phyloP scores from a whole-genome alignment of 352 stramenopile genomes.

The Globisporangium nagaii region DNA sequence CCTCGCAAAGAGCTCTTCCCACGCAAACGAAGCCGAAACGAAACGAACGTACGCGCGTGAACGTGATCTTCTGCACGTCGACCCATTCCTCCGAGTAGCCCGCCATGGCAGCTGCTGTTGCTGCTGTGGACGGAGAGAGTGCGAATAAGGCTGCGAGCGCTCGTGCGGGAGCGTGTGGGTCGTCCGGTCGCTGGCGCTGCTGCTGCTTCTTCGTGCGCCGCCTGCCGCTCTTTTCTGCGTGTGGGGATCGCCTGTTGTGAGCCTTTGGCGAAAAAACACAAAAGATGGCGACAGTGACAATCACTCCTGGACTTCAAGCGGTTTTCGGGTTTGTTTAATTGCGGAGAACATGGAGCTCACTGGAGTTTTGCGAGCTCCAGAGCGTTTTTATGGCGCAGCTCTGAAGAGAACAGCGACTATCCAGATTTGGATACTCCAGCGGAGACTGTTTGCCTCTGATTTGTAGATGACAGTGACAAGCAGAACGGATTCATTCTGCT shows the following conservation, averaged over 20 bases:
- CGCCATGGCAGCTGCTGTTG: conserved; percentile 32
- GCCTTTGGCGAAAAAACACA: too few relatives aligned
- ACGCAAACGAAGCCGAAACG: not conserved
- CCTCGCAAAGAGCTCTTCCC: not conserved
- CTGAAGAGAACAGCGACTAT: too few relatives aligned
- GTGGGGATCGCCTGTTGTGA: not conserved
- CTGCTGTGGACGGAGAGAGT: not conserved
- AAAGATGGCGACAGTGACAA: not conserved
- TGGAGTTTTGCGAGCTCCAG: too few relatives aligned
- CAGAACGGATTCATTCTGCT: too few relatives aligned
- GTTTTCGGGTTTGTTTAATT: not conserved
- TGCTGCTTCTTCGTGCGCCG: not conserved
- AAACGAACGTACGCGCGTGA: conserved; percentile 67
- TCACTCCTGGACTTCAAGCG: conserved; percentile 3
- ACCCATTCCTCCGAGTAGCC: conserved; percentile 82
- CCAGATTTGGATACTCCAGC: too few relatives aligned
- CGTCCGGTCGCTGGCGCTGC: conserved; percentile 8
- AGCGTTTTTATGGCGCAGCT: too few relatives aligned
- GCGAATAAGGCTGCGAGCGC: not conserved
- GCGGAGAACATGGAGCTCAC: too few relatives aligned
- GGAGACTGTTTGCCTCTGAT: too few relatives aligned
- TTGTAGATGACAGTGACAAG: too few relatives aligned
- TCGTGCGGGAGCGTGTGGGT: not conserved
- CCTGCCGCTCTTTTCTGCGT: not conserved
- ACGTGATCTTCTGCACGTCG: conserved; percentile 90